Conservation (phyloP, 352 stramenopile species). For the Phytophthora nicotianae region DNA sequence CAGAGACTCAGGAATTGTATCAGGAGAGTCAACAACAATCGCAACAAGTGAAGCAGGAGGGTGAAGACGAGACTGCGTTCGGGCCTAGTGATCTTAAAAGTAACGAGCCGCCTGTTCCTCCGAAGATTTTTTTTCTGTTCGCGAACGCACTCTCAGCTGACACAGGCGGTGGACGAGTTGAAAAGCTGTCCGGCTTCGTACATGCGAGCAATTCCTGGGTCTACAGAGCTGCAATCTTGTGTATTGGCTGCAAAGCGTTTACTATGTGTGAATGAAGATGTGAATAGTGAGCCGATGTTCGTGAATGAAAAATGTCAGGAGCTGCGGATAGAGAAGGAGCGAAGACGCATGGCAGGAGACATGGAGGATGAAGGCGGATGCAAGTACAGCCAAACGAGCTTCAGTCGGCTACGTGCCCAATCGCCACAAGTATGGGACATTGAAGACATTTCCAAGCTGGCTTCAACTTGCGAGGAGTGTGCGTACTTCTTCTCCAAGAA, state of each 20-base stretch:
- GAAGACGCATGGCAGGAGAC: slow-evolving; percentile 11
- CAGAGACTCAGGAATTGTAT: slow-evolving; percentile 10
- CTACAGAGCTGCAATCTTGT: slow-evolving; percentile 58
- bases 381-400: slow-evolving; percentile 55
- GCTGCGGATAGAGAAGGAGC: slow-evolving; percentile 33
- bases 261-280: slow-evolving; percentile 72
- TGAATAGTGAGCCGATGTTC: slow-evolving; percentile 52
- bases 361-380: slow-evolving; percentile 51
- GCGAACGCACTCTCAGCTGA: slow-evolving; percentile 79
- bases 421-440: slow-evolving; percentile 78
- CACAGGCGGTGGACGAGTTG: slow-evolving; percentile 78
- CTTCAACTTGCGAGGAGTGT: slow-evolving; percentile 67
- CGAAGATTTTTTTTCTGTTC: slow-evolving; percentile 84
- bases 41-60: slow-evolving; percentile 4
- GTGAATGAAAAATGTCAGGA: slow-evolving; percentile 77
- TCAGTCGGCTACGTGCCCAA: slow-evolving; percentile 32
- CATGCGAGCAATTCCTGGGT: slow-evolving; percentile 35
- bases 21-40: slow-evolving; percentile 9
- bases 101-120: slow-evolving; percentile 34
- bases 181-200: slow-evolving; percentile 71
- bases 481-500: slow-evolving; percentile 74
- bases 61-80: slow-evolving; percentile 3
- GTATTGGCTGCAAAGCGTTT: slow-evolving; percentile 77
- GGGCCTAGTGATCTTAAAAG: slow-evolving; percentile 3
- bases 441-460: slow-evolving; percentile 68